Evolutionary conservation across 768 basidiomycete genomes (phyloP).

Genomic region (Rickenella mellea): DNA sequence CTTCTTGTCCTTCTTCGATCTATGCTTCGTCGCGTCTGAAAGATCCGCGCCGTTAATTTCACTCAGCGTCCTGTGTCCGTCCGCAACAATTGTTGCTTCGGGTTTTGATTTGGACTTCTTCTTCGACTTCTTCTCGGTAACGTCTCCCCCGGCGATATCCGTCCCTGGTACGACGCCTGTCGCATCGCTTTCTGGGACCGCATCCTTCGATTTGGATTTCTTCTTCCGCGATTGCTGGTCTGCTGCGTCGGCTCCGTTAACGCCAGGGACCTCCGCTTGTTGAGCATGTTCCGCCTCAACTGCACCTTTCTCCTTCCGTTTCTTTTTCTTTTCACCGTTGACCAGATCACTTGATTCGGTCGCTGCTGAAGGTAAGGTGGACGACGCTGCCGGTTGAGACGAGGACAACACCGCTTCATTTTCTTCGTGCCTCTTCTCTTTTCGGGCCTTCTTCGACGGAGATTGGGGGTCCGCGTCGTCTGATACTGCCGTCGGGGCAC

Average conservation of each 20-base stretch:
- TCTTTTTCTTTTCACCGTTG: neutral
- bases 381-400: neutral
- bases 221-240: constrained; percentile 7
- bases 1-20: constrained; percentile 8
- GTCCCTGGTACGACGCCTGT: too few species aligned
- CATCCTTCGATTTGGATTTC: neutral
- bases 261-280: neutral
- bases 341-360: too few species aligned
- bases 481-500: constrained; percentile 1
- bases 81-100: neutral
- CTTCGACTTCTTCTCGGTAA: neutral
- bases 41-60: neutral
- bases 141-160: too few species aligned
- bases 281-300: neutral
- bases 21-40: neutral
- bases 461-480: constrained; percentile 3
- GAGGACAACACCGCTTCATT: neutral
- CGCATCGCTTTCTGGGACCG: too few species aligned
- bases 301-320: too few species aligned
- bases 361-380: neutral
- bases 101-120: neutral
- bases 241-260: neutral
- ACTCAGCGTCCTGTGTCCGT: neutral
- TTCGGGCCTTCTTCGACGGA: neutral
- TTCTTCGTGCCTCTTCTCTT: constrained; percentile 4